A percentile compares a stretch with the other conserved stretches of the same genome.
Conservation (phyloP, 2,329 filamentous ascomycete species). For the Diaporthe aspalathi region DNA sequence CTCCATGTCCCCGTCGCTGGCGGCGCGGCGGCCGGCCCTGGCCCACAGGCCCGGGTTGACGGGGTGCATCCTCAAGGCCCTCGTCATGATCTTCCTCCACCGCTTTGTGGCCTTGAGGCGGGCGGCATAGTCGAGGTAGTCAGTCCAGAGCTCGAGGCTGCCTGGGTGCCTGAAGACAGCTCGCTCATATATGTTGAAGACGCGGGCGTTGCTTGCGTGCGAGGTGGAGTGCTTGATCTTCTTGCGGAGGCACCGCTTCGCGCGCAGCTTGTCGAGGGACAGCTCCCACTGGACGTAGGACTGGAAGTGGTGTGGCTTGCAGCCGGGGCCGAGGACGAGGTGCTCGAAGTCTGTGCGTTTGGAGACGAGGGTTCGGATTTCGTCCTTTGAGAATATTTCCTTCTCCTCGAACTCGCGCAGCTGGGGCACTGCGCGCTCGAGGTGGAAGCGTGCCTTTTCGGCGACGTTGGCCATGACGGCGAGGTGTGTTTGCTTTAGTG, state of each 20-base stretch:
- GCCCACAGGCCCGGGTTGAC: constrained; percentile 87
- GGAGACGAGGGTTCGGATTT: constrained; percentile 88
- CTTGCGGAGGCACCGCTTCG: constrained; percentile 84
- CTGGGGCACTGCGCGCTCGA: constrained; percentile 92
- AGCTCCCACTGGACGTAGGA: constrained; percentile 82
- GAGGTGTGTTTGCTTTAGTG: background rate
- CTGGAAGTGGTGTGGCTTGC: constrained; percentile 81
- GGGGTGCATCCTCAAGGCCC: constrained; percentile 86
- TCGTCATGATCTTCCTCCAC: constrained; percentile 72
- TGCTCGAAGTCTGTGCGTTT: constrained; percentile 96
- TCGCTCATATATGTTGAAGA: constrained; percentile 90
- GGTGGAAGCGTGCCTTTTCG: constrained; percentile 94
- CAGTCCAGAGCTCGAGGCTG: constrained; percentile 85
- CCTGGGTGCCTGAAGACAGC: constrained; percentile 87
- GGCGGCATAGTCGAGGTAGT: constrained; percentile 86
- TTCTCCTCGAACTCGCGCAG: constrained; percentile 93
- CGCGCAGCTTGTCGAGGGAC: constrained; percentile 78
- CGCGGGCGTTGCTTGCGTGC: constrained; percentile 80
- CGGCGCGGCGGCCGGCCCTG: constrained; percentile 81
- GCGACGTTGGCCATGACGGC: constrained; percentile 80
- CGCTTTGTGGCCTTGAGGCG: constrained; percentile 74
- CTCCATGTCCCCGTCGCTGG: constrained; percentile 86
- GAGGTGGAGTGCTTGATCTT: constrained; percentile 77
- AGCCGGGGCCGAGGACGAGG: constrained; percentile 84
- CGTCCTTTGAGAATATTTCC: constrained; percentile 89